These are phyloP conservation scores for Pyracantha coccinea DNA, from an alignment of 331 rosid species.

Conservation along the genomic window DNA sequence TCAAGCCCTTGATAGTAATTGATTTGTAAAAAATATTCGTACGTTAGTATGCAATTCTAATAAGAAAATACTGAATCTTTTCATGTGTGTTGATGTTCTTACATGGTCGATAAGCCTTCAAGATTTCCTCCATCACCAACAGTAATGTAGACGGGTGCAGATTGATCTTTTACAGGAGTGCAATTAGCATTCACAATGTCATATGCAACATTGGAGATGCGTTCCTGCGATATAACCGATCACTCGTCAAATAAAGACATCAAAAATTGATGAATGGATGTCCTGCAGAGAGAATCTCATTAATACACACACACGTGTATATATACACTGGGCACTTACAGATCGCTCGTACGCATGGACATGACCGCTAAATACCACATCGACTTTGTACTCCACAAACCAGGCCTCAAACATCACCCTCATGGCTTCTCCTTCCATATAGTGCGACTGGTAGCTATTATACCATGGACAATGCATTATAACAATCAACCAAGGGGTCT, in stretches of 20 bases:
- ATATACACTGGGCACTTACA: conserved; percentile 21
- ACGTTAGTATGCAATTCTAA: not conserved
- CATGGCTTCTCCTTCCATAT: conserved; percentile 56
- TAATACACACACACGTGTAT: no score
- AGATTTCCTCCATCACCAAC: conserved; percentile 93
- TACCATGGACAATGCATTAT: conserved; percentile 50
- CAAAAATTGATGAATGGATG: no score
- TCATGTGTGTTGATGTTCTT: conserved; percentile 12
- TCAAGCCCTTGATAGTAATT: no score
- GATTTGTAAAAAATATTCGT: no score
- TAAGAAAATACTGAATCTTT: not conserved
- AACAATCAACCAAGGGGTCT: conserved; percentile 52
- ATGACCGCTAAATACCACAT: conserved; percentile 50
- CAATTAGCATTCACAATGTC: conserved; percentile 61
- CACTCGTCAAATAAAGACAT: no score
- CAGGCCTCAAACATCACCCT: conserved; percentile 39
- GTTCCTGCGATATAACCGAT: conserved; percentile 41
- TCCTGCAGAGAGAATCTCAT: no score
- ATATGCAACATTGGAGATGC: conserved; percentile 74
- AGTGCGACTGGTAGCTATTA: conserved; percentile 44
- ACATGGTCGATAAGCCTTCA: conserved; percentile 86
- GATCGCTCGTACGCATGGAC: conserved; percentile 55
- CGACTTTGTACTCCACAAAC: conserved; percentile 39
- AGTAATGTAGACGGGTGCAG: conserved; percentile 90
- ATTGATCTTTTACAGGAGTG: conserved; percentile 56